phyloP scores from a whole-genome alignment of 495 filamentous ascomycete genomes.

The Neohortaea acidophila region DNA sequence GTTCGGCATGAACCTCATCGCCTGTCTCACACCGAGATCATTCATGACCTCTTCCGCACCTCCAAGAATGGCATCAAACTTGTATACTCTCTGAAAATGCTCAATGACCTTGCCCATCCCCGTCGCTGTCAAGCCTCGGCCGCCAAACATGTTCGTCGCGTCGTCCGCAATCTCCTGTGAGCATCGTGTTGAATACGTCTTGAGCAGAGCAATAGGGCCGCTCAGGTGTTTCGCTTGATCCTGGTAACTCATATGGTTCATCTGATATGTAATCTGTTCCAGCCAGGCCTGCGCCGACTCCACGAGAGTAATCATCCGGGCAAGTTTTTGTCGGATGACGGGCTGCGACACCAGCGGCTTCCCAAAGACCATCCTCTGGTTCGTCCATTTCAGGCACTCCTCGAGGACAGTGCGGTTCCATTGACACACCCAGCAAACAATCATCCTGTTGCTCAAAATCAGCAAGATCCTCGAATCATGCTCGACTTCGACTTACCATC shows the following conservation, averaged over 20 bases:
- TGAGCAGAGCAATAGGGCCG: constrained; percentile 71
- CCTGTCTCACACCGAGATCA: constrained; percentile 69
- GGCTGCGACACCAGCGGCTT: constrained; percentile 73
- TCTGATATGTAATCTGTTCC: constrained; percentile 71
- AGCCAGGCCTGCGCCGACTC: constrained; percentile 82
- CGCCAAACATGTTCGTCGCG: constrained; percentile 75
- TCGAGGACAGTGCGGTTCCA: constrained; percentile 55
- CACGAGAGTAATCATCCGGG: constrained; percentile 71
- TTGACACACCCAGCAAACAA: constrained; percentile 45
- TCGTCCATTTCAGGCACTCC: constrained; percentile 78
- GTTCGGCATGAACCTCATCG: constrained; percentile 69
- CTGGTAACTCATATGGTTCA: constrained; percentile 70
- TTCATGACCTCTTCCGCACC: constrained; percentile 73
- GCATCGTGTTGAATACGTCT: constrained; percentile 58
- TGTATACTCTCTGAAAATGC: constrained; percentile 70
- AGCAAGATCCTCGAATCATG: too few species aligned
- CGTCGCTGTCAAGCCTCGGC: constrained; percentile 60
- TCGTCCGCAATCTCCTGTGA: constrained; percentile 73
- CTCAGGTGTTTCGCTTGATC: constrained; percentile 62
- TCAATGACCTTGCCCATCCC: constrained; percentile 75
- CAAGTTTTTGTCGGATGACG: constrained; percentile 76
- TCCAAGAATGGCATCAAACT: constrained; percentile 78
- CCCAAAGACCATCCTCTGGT: constrained; percentile 70
- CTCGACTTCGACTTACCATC: too few species aligned
- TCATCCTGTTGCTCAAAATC: too few species aligned